A percentile compares a stretch with the other conserved stretches of the same genome.
phyloP scores from a whole-genome alignment of 78 protist species.

The Polysphondylium violaceum region DNA sequence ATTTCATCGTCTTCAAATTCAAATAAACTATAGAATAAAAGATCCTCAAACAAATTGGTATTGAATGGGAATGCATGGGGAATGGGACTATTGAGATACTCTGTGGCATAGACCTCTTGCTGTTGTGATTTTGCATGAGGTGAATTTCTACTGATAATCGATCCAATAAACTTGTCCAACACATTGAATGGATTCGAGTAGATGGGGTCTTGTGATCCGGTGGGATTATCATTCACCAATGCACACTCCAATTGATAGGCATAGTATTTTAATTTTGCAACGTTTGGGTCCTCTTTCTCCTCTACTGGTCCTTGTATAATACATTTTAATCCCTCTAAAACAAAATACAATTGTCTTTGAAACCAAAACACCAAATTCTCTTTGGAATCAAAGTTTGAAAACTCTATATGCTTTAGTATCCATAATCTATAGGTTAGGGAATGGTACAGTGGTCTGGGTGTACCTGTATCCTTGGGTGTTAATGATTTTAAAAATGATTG shows the following conservation, averaged over 20 bases:
- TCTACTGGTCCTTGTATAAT: conserved; percentile 18
- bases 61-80: conserved; percentile 49
- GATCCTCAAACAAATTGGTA: conserved; percentile 55
- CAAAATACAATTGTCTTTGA: conserved; percentile 51
- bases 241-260: conserved; percentile 16
- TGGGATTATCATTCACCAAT: conserved; percentile 3
- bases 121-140: not conserved
- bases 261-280: not conserved
- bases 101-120: conserved; percentile 2
- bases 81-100: conserved; percentile 19
- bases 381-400: conserved; percentile 13
- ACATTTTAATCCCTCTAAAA: conserved; percentile 8
- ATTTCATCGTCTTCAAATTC: conserved; percentile 56
- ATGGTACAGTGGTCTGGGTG: conserved; percentile 13
- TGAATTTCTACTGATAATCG: not conserved
- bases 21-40: conserved; percentile 62
- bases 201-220: not conserved
- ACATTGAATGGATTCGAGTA: conserved; percentile 8
- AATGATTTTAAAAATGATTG: conserved; percentile 17
- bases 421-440: conserved; percentile 52
- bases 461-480: not conserved
- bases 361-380: conserved; percentile 57
- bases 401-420: conserved; percentile 31
- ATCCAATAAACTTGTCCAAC: conserved; percentile 8
- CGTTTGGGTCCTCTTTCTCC: conserved; percentile 12